Percentiles rank a stretch among this genome's conserved stretches.
Evolutionary conservation across 1,284 basidiomycete genomes (phyloP).

Genomic region (Cryptococcus sp.): DNA sequence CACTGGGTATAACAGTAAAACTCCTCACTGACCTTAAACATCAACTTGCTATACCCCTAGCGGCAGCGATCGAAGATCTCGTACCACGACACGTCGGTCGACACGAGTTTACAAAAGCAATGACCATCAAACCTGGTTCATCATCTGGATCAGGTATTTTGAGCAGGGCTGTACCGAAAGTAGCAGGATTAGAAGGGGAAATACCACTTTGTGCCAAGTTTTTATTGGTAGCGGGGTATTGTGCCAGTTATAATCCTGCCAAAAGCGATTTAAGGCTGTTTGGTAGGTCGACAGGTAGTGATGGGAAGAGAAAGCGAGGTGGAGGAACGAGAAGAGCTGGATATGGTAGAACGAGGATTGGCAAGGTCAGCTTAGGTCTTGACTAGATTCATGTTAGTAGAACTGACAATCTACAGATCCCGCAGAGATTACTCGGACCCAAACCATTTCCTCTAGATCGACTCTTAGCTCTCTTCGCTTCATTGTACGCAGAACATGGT

Average conservation of each 20-base stretch:
- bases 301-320: slow-evolving; percentile 58
- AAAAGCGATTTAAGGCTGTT: slow-evolving; percentile 78
- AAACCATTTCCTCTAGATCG: slow-evolving; percentile 75
- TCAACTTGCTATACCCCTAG: slow-evolving; percentile 32
- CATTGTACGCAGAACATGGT: slow-evolving; percentile 74
- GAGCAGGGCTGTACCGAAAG: background rate
- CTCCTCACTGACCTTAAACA: slow-evolving; percentile 45
- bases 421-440: slow-evolving; percentile 76
- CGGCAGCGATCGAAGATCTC: slow-evolving; percentile 35
- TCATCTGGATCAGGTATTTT: slow-evolving; percentile 14
- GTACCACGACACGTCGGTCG: slow-evolving; percentile 27
- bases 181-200: slow-evolving; percentile 9
- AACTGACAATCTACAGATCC: slow-evolving; percentile 52
- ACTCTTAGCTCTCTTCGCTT: slow-evolving; percentile 74
- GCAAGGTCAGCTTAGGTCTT: slow-evolving; percentile 28
- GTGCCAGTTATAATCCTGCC: slow-evolving; percentile 80
- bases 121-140: background rate
- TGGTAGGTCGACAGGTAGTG: slow-evolving; percentile 60
- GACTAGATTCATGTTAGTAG: slow-evolving; percentile 1
- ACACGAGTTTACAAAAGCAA: slow-evolving; percentile 22
- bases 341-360: slow-evolving; percentile 37
- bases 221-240: slow-evolving; percentile 72
- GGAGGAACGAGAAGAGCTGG: slow-evolving; percentile 48
- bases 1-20: slow-evolving; percentile 30
- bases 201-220: slow-evolving; percentile 65